Evolutionary conservation across 306 rosid species (phyloP).

Genomic region (Pterocarpus santalinus): DNA sequence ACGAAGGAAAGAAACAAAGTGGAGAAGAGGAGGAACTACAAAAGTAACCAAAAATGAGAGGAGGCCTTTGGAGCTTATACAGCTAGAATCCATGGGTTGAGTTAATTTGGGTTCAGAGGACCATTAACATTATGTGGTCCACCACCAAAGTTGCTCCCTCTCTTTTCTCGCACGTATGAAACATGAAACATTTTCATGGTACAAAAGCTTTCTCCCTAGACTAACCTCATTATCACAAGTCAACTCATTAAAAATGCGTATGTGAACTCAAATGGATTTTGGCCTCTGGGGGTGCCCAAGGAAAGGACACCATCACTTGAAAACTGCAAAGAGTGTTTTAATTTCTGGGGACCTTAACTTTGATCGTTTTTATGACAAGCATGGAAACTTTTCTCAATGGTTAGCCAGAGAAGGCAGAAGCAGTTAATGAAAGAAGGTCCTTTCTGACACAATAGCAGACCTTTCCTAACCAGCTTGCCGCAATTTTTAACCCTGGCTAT

Average conservation of each 20-base stretch:
- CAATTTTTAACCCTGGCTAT: slow-evolving; percentile 29
- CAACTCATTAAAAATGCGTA: neutral
- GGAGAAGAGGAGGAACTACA: slow-evolving; percentile 22
- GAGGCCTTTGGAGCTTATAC: slow-evolving; percentile 44
- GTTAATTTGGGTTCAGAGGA: slow-evolving; percentile 26
- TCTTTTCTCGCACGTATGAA: neutral
- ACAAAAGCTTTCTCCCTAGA: neutral
- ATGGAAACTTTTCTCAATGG: slow-evolving; percentile 25
- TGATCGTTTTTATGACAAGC: slow-evolving; percentile 30
- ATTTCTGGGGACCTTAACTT: slow-evolving; percentile 16
- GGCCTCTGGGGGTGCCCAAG: neutral
- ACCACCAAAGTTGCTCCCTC: slow-evolving; percentile 22
- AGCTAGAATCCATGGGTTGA: slow-evolving; percentile 38
- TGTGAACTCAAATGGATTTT: slow-evolving; percentile 18
- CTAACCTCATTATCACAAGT: slow-evolving; percentile 22
- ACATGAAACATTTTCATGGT: slow-evolving; percentile 3
- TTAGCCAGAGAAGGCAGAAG: slow-evolving; percentile 11
- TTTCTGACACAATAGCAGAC: slow-evolving; percentile 25
- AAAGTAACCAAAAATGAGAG: slow-evolving; percentile 39
- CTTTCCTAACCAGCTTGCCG: slow-evolving; percentile 22
- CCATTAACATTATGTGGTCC: slow-evolving; percentile 34
- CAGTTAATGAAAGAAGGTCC: slow-evolving; percentile 35
- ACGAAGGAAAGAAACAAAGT: slow-evolving; percentile 36
- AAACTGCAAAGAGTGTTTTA: slow-evolving; percentile 17
- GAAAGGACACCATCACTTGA: slow-evolving; percentile 7